These are phyloP conservation scores for Xylaria sp. DNA, from an alignment of 2,329 filamentous ascomycete genomes.

Conservation along the genomic window DNA sequence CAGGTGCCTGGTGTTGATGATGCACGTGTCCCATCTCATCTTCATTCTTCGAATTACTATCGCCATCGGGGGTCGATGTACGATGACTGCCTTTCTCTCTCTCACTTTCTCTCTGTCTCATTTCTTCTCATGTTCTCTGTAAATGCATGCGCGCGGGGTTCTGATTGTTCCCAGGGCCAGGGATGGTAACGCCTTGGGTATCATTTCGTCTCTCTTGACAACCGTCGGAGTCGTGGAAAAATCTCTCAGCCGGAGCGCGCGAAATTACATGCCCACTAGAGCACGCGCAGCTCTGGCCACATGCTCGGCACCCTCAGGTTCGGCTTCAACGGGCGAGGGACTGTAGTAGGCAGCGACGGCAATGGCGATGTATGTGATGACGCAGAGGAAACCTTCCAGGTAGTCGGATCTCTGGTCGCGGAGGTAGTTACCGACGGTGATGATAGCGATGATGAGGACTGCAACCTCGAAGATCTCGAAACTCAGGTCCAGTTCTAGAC, in stretches of 20 bases:
- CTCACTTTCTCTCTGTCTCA: background rate
- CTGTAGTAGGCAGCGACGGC: slow-evolving; percentile 55
- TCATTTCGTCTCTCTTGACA: background rate
- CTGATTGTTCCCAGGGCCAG: background rate
- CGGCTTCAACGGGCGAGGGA: slow-evolving; percentile 48
- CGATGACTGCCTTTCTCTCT: background rate
- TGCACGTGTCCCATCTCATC: background rate
- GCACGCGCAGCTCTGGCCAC: slow-evolving; percentile 5
- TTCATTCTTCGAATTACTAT: background rate
- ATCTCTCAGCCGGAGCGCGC: background rate
- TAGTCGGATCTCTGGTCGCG: slow-evolving; percentile 88
- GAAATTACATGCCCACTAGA: slow-evolving; percentile 7
- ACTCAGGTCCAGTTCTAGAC: slow-evolving; percentile 67
- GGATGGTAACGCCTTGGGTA: background rate
- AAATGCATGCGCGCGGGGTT: background rate
- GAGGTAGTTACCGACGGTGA: slow-evolving; percentile 83
- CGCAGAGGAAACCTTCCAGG: slow-evolving; percentile 75
- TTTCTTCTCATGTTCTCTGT: background rate
- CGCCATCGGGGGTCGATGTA: background rate
- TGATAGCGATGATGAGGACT: slow-evolving; percentile 73
- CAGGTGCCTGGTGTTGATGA: background rate
- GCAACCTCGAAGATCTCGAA: slow-evolving; percentile 85
- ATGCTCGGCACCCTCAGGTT: slow-evolving; percentile 2
- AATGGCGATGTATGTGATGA: slow-evolving; percentile 60
- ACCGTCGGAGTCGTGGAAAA: background rate